These are phyloP conservation scores for Cryphonectria parasitica DNA, from an alignment of 2,329 filamentous ascomycete species.

Conservation along the genomic window DNA sequence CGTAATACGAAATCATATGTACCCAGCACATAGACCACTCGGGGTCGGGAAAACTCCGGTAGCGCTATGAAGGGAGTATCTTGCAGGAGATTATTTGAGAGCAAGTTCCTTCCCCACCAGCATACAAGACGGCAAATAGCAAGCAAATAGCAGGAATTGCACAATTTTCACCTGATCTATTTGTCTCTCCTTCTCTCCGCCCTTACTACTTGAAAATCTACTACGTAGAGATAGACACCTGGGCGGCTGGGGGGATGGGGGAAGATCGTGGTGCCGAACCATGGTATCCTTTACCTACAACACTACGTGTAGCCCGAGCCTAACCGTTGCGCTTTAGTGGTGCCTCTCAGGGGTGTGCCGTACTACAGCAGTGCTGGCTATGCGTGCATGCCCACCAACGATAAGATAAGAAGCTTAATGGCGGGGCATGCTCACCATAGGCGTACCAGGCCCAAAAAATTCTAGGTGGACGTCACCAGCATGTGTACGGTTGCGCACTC, in stretches of 20 bases:
- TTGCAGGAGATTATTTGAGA: background rate
- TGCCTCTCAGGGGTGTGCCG: background rate
- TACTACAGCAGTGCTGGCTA: background rate
- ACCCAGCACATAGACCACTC: background rate
- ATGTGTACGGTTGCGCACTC: background rate
- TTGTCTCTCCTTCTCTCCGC: background rate
- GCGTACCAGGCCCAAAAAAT: constrained; percentile 1
- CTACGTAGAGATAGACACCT: background rate
- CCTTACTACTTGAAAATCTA: background rate
- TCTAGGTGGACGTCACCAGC: constrained; percentile 4
- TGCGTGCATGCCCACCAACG: background rate
- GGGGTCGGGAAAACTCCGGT: background rate
- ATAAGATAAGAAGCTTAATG: constrained; percentile 16
- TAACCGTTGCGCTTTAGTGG: background rate
- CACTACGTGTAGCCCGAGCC: background rate
- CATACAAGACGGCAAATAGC: background rate
- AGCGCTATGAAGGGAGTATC: background rate
- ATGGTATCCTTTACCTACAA: background rate
- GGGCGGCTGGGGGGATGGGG: too few species aligned
- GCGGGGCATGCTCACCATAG: constrained; percentile 7
- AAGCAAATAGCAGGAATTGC: background rate
- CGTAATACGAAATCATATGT: background rate
- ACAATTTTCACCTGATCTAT: background rate
- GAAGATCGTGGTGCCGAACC: background rate
- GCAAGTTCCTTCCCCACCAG: background rate